These are phyloP conservation scores for Suhomyces bokatorum DNA, from an alignment of 1,139 yeast species.

Conservation along the genomic window DNA sequence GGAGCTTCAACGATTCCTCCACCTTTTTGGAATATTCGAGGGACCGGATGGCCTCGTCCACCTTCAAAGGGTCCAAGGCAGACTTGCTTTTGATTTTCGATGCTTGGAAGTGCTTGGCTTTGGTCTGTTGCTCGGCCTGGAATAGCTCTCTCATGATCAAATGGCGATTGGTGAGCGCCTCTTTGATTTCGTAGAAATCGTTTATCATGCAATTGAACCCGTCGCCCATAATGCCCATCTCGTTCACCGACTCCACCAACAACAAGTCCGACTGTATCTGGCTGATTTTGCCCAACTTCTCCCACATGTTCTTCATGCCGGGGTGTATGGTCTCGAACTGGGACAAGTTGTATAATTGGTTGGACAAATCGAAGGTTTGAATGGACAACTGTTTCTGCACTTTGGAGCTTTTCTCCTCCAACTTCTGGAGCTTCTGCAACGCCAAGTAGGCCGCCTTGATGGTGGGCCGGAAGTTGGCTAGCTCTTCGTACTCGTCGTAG, in stretches of 20 bases:
- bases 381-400: conserved; percentile 57
- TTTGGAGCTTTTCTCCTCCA: conserved; percentile 56
- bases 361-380: conserved; percentile 66
- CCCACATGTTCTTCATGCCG: conserved; percentile 84
- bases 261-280: conserved; percentile 75
- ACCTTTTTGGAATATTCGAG: conserved; percentile 78
- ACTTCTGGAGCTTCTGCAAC: conserved; percentile 56
- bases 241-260: conserved; percentile 70
- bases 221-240: conserved; percentile 77
- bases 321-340: conserved; percentile 51
- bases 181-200: conserved; percentile 87
- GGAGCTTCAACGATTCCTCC: conserved; percentile 72
- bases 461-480: conserved; percentile 83
- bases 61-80: conserved; percentile 80
- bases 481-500: conserved; percentile 77
- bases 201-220: conserved; percentile 62
- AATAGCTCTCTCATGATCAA: conserved; percentile 83
- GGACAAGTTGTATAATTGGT: conserved; percentile 49
- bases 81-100: conserved; percentile 72
- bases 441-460: conserved; percentile 73
- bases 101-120: conserved; percentile 70
- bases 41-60: conserved; percentile 83
- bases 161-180: conserved; percentile 89
- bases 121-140: conserved; percentile 76
- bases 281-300: conserved; percentile 67